Evolutionary conservation across 2,329 filamentous ascomycete species (phyloP).

Genomic region (Myriosclerotinia duriaeana): DNA sequence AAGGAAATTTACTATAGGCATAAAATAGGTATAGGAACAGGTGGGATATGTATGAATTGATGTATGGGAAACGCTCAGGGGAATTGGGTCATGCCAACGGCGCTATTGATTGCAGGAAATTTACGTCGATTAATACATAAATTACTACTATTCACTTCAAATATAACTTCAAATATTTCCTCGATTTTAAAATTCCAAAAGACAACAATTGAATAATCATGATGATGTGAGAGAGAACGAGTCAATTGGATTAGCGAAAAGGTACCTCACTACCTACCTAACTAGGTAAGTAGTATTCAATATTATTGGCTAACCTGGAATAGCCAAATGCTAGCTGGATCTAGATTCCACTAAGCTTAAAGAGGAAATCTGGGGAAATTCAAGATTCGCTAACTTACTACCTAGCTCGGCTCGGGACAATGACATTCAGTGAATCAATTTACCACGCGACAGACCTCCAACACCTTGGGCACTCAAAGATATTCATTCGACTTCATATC

Average conservation of each 20-base stretch:
- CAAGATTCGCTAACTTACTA: slow-evolving; percentile 10
- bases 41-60: slow-evolving; percentile 16
- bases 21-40: background rate
- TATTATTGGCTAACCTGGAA: no score
- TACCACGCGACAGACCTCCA: background rate
- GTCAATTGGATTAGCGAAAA: background rate
- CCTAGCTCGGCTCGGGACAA: background rate
- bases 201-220: no score
- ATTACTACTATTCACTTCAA: background rate
- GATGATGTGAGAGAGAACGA: background rate
- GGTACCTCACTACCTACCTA: no score
- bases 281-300: no score
- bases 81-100: background rate
- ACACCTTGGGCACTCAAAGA: background rate
- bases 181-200: background rate
- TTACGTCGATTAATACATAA: no score
- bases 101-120: background rate
- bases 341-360: background rate
- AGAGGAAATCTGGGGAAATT: slow-evolving; percentile 1
- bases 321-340: background rate
- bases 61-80: background rate
- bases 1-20: background rate
- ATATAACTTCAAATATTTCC: background rate
- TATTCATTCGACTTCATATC: background rate
- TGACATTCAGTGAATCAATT: background rate